Evolutionary conservation across 495 filamentous ascomycete genomes (phyloP), one percentile per base, ranked within the genome.

Genomic region (Xylaria bambusicola): DNA sequence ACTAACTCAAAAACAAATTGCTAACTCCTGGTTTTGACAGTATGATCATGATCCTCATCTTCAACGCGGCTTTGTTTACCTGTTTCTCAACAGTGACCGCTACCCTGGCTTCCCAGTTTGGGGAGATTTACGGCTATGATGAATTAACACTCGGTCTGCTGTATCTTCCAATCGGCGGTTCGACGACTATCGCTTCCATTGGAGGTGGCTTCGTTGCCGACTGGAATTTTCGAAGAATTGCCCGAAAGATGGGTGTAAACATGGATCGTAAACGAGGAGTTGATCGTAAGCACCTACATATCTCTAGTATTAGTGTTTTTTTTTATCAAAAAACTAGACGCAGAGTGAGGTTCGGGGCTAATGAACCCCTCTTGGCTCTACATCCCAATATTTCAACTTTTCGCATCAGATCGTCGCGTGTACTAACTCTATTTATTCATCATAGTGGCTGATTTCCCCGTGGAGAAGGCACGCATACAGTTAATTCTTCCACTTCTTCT

Each of bases 61-160:
- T 75, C 64, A 73, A 82, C 70, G 56, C 80, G 68, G 15, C 85
- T 77, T 70, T 88, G 76, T 75, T 77, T 63, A 58, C 78, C 41
- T 69, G 74, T 13, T 80, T 79, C 59, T 71, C 76, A 44, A 73
- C 78, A 20, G 73, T 78, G 8, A 66, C 77, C 26, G 71, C 80
- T 41, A 86, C 82, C 7, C 63, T 85, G n/a, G 80, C 84, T 0
- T 80, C 80, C 33, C 75, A 84, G n/a, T 86, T 90, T 58, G 68
- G 75, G 0, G 71, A 81, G 5, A 83, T 86, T 2, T 92, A 91
- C 66, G 68, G 76, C 20, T 85, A 85, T 62, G 84, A 84, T 62
- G 79, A 88, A n/a, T 78, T 91, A 6, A 77, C 88, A 63, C 81
- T 88, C 31, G 87, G 86, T 0, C 74, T 90, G 2, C 86, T 80